Evolutionary conservation across 352 stramenopile genomes (phyloP).

Genomic region (Globisporangium takayamanum): DNA sequence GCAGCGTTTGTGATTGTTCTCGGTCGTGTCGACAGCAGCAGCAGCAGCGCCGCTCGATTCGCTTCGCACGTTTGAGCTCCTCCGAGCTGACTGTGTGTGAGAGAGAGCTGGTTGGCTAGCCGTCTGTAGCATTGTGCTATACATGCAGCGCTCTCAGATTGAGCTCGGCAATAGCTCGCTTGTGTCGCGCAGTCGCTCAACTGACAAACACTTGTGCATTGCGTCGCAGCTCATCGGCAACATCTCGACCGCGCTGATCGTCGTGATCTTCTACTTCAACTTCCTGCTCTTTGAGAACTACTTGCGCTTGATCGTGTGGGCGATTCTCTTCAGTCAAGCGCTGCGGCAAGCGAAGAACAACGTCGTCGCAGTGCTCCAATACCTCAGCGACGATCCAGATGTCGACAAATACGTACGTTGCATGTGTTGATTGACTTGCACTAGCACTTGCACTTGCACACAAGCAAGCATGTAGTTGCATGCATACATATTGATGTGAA

Average conservation of each 20-base stretch:
- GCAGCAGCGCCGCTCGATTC: neutral
- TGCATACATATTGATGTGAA: neutral
- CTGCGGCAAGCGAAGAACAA: slow-evolving; percentile 84
- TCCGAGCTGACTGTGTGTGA: no score
- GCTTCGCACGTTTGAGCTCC: no score
- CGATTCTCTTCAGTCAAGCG: slow-evolving; percentile 81
- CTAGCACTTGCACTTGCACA: neutral
- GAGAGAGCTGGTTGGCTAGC: no score
- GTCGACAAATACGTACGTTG: slow-evolving; percentile 59
- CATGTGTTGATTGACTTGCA: neutral
- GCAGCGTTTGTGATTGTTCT: slow-evolving; percentile 1
- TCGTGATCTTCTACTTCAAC: slow-evolving; percentile 87
- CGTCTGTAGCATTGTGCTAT: no score
- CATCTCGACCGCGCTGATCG: slow-evolving; percentile 81
- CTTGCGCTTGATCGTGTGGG: slow-evolving; percentile 81
- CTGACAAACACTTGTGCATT: neutral
- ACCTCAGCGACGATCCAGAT: slow-evolving; percentile 76
- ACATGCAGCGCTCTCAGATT: no score
- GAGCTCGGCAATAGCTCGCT: no score
- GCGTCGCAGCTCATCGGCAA: slow-evolving; percentile 68
- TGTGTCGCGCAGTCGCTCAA: neutral
- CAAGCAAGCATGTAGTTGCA: neutral
- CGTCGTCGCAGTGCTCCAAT: slow-evolving; percentile 72
- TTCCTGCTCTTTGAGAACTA: slow-evolving; percentile 89
- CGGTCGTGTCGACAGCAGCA: neutral